Percentiles rank a stretch among this genome's conserved stretches.
These are phyloP conservation scores for Rhododendron griersonianum DNA, from an alignment of 148 eudicot genomes.

Conservation along the genomic window DNA sequence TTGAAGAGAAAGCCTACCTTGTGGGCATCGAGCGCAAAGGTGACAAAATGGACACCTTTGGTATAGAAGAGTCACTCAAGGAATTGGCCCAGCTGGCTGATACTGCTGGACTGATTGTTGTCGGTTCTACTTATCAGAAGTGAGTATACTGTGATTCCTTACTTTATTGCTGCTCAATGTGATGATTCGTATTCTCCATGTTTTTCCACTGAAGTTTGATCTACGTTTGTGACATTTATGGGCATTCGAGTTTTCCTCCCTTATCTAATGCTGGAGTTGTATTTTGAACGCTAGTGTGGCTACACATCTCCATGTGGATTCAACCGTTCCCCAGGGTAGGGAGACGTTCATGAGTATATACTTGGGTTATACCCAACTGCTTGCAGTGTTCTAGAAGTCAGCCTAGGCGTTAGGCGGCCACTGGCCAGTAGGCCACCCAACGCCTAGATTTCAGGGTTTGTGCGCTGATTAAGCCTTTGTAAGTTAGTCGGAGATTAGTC, in stretches of 20 bases:
- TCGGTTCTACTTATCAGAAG: conserved; percentile 90
- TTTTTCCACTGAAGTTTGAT: neutral
- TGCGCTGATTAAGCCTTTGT: neutral
- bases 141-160: conserved; percentile 27
- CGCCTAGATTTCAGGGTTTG: neutral
- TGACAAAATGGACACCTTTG: conserved; percentile 43
- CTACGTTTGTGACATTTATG: neutral
- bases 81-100: conserved; percentile 95
- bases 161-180: neutral
- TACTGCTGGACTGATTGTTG: conserved; percentile 89
- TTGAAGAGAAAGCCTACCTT: conserved; percentile 86
- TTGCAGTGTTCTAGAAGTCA: neutral
- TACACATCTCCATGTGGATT: neutral
- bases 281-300: neutral
- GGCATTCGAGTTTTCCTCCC: neutral
- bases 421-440: no score
- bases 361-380: neutral
- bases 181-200: neutral
- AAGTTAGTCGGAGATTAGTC: neutral
- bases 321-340: neutral
- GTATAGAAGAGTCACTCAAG: conserved; percentile 80
- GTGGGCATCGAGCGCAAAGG: conserved; percentile 88
- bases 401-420: neutral
- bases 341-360: neutral
- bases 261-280: neutral